Percentiles rank a stretch among this genome's conserved stretches.
These are phyloP conservation scores for Boletus subparvulus DNA, from an alignment of 768 basidiomycete genomes.

Conservation along the genomic window DNA sequence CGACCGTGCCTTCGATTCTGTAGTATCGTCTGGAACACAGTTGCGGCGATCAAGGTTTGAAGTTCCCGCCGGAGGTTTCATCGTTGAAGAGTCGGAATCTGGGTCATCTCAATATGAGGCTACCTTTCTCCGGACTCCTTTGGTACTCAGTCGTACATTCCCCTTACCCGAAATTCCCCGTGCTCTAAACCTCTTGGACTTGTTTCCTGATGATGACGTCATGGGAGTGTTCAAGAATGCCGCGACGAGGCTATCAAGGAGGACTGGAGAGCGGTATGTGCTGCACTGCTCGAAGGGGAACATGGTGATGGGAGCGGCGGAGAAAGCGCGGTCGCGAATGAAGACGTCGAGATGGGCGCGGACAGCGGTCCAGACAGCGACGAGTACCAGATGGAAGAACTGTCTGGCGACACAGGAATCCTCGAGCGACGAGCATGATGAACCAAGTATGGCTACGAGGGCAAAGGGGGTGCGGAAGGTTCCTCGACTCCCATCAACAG, in stretches of 20 bases:
- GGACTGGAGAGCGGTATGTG: slow-evolving; percentile 82
- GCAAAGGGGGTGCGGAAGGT: slow-evolving; percentile 8
- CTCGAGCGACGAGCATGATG: slow-evolving; percentile 8
- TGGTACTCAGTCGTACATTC: slow-evolving; percentile 35
- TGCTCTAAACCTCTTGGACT: slow-evolving; percentile 54
- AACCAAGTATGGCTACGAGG: slow-evolving; percentile 5
- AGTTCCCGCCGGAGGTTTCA: slow-evolving; percentile 34
- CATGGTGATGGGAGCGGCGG: slow-evolving; percentile 26
- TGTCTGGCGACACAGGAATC: too few relatives aligned
- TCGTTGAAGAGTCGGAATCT: slow-evolving; percentile 26
- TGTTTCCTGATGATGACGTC: slow-evolving; percentile 70
- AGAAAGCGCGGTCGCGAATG: slow-evolving; percentile 7
- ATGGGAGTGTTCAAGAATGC: slow-evolving; percentile 74
- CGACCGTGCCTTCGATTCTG: slow-evolving; percentile 50
- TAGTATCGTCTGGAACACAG: slow-evolving; percentile 7
- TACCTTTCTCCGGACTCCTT: slow-evolving; percentile 9
- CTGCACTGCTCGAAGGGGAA: slow-evolving; percentile 59
- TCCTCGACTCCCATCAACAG: slow-evolving; percentile 1
- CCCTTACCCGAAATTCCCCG: slow-evolving; percentile 55
- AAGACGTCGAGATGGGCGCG: slow-evolving; percentile 19
- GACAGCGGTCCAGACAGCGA: slow-evolving; percentile 34
- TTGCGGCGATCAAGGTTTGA: slow-evolving; percentile 6
- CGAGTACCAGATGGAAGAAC: slow-evolving; percentile 4
- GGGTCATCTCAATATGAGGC: slow-evolving; percentile 3
- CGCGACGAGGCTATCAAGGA: slow-evolving; percentile 56